Evolutionary conservation across 768 basidiomycete species (phyloP).

Genomic region (Podaxis carcinomalis): DNA sequence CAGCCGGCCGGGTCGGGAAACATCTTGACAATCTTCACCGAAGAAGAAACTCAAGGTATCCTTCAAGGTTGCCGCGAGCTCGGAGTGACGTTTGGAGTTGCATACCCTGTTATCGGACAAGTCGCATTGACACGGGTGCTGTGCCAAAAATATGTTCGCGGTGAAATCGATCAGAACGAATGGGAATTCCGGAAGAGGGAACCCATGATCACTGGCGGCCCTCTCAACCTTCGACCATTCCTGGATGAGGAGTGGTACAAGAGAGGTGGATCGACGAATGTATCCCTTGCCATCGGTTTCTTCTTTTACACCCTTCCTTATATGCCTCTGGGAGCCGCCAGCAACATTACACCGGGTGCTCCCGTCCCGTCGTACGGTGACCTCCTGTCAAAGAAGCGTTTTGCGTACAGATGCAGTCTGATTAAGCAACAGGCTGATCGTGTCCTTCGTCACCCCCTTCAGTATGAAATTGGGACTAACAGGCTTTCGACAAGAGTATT

Average conservation of each 20-base stretch:
- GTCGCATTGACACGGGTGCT: slow-evolving; percentile 49
- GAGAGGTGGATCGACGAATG: slow-evolving; percentile 39
- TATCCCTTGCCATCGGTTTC: slow-evolving; percentile 38
- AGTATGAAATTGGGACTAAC: slow-evolving; percentile 35
- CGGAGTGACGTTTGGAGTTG: slow-evolving; percentile 47
- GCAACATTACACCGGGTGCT: slow-evolving; percentile 27
- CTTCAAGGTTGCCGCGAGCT: slow-evolving; percentile 36
- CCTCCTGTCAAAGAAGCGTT: slow-evolving; percentile 42
- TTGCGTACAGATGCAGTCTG: slow-evolving; percentile 37
- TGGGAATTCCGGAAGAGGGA: slow-evolving; percentile 48
- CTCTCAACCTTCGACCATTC: slow-evolving; percentile 47
- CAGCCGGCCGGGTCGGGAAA: slow-evolving; percentile 32
- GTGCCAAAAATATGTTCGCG: slow-evolving; percentile 39
- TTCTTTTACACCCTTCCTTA: slow-evolving; percentile 41
- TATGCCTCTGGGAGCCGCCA: slow-evolving; percentile 34
- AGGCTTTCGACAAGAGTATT: slow-evolving; percentile 22
- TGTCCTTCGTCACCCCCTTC: slow-evolving; percentile 39
- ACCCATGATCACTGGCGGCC: slow-evolving; percentile 45
- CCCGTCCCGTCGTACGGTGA: slow-evolving; percentile 34
- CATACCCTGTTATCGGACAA: slow-evolving; percentile 45
- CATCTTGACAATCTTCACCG: slow-evolving; percentile 21
- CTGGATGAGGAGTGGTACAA: slow-evolving; percentile 44
- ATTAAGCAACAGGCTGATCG: slow-evolving; percentile 31
- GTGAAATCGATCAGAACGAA: slow-evolving; percentile 44
- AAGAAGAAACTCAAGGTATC: slow-evolving; percentile 26